Evolutionary conservation across 208 protist genomes (phyloP), one percentile per base, ranked within the genome.

Genomic region (Strigomonas culicis): DNA sequence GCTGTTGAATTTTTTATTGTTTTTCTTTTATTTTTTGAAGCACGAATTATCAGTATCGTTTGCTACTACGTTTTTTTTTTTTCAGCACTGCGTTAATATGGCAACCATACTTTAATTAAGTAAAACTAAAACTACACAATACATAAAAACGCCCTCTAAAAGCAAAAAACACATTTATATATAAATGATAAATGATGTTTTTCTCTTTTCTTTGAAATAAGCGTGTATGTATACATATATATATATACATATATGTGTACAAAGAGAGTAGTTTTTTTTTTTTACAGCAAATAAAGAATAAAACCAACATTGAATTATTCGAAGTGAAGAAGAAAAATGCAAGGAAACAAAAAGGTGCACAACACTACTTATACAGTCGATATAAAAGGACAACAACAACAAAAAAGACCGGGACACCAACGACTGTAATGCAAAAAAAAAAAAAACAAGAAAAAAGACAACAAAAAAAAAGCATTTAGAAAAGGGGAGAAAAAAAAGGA

Each of bases 221-320:
- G 22, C 4, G 1, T 13, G 34, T 47, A 59, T 41, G 28, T 4
- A 59, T 49, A 25, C 43, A 58, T 25, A 68, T 72, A 46, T 66
- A 72, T 17, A 66, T 72, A 66, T 72, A 72, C 44, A 72, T 56
- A 67, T 60, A 59, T 43, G 46, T 21, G 36, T 32, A 47, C 13
- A 36, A 24, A 22, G 21, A 57, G 25, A 55, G 6, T 25, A 17
- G n/a, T n/a, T n/a, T n/a, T n/a, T n/a, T n/a, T n/a, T 21, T 13
- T n/a, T 21, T 2, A 46, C 30, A 36, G 25, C 13, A 30, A 59
- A 36, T 28, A 27, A 49, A 21, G 21, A 30, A 63, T 34, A 41
- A 60, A 6, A 70, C 21, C 2, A 59, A 25, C 51, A 6, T 52
- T 58, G 17, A 22, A 56, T 58, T 17, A 66, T 17, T 62, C 43